A percentile compares a stretch with the other conserved stretches of the same genome.
Evolutionary conservation across 1,284 basidiomycete species (phyloP).

Genomic region (Tilletiopsis washingtonensis): DNA sequence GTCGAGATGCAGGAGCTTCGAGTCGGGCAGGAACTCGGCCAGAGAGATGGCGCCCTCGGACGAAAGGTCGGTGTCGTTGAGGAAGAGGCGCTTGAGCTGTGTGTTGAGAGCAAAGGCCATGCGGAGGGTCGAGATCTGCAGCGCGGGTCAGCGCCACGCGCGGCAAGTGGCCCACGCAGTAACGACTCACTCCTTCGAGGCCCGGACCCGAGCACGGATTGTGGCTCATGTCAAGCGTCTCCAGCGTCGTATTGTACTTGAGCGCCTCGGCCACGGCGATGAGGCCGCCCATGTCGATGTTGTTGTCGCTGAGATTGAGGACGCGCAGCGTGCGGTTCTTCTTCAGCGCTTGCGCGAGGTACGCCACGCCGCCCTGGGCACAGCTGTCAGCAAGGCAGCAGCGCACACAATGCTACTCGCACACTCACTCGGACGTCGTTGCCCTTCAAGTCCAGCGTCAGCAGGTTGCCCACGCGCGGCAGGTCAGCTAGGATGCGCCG

Average conservation of each 20-base stretch:
- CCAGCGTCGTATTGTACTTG: conserved; percentile 88
- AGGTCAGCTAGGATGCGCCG: conserved; percentile 54
- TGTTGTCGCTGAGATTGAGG: conserved; percentile 87
- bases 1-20: conserved; percentile 70
- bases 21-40: conserved; percentile 91
- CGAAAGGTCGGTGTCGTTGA: conserved; percentile 71
- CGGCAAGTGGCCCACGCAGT: background rate
- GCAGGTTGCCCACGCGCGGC: conserved; percentile 71
- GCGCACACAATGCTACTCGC: conserved; percentile 1
- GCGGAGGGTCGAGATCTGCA: conserved; percentile 49
- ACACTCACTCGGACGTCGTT: conserved; percentile 64
- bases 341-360: conserved; percentile 89
- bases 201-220: conserved; percentile 86
- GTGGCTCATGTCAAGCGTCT: conserved; percentile 83
- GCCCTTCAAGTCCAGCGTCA: conserved; percentile 80
- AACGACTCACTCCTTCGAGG: conserved; percentile 63
- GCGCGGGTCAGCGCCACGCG: background rate
- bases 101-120: conserved; percentile 89
- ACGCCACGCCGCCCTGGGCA: conserved; percentile 60
- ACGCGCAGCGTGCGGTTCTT: conserved; percentile 90
- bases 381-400: conserved; percentile 10
- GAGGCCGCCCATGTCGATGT: conserved; percentile 73
- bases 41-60: conserved; percentile 85
- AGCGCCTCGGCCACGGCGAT: conserved; percentile 78
- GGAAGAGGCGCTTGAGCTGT: conserved; percentile 82